These are phyloP conservation scores for Erysimum cheiri DNA, from an alignment of 441 rosid genomes.

Conservation along the genomic window DNA sequence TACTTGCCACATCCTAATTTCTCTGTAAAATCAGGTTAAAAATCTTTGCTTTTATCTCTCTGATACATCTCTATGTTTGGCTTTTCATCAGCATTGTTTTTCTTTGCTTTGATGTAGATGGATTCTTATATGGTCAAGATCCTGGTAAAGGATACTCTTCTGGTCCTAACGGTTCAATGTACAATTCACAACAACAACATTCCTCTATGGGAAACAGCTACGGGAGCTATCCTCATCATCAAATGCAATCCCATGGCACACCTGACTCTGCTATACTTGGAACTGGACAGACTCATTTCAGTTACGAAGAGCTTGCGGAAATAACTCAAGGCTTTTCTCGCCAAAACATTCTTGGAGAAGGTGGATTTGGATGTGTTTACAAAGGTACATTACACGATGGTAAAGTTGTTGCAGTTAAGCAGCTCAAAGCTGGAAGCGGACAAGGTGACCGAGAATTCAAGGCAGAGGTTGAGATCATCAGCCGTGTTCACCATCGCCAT, in stretches of 20 bases:
- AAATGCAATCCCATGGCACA: slow-evolving; percentile 42
- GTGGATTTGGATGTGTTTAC: slow-evolving; percentile 88
- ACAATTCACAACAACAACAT: slow-evolving; percentile 45
- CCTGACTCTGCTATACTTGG: slow-evolving; percentile 56
- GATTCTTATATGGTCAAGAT: slow-evolving; percentile 53
- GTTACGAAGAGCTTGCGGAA: slow-evolving; percentile 71
- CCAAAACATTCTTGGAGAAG: slow-evolving; percentile 78
- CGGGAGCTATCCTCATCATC: slow-evolving; percentile 44
- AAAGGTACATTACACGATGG: slow-evolving; percentile 65
- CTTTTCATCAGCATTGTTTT: neutral
- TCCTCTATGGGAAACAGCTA: slow-evolving; percentile 49
- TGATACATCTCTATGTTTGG: slow-evolving; percentile 7
- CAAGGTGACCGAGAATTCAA: slow-evolving; percentile 91
- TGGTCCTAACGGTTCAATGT: slow-evolving; percentile 46
- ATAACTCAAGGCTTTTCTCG: slow-evolving; percentile 74
- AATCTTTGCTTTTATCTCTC: neutral
- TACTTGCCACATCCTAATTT: slow-evolving; percentile 61
- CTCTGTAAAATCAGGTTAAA: slow-evolving; percentile 58
- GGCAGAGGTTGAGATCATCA: slow-evolving; percentile 91
- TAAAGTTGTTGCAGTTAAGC: slow-evolving; percentile 75
- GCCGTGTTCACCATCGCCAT: slow-evolving; percentile 91
- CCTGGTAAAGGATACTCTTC: slow-evolving; percentile 45
- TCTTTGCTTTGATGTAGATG: slow-evolving; percentile 49
- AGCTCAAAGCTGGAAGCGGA: slow-evolving; percentile 84
- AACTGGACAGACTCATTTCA: slow-evolving; percentile 58